Conservation (phyloP, 108 stramenopile species). For the Seminavis robusta region DNA sequence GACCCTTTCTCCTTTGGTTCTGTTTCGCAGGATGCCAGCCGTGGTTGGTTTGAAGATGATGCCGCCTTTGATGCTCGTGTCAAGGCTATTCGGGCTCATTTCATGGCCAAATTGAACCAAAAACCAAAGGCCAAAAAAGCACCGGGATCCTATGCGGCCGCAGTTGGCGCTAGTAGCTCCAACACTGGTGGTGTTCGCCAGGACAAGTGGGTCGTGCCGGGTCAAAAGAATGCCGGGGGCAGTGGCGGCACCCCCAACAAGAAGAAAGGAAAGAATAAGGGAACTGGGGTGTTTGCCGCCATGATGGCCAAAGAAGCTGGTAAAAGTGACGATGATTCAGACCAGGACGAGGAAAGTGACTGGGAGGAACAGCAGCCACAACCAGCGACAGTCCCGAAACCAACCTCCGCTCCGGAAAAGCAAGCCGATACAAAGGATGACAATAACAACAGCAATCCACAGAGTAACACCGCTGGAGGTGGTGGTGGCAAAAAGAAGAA, state of each 20-base stretch:
- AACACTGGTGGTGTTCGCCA: constrained; percentile 13
- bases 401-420: too few relatives aligned
- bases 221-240: constrained; percentile 15
- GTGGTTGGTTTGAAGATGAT: constrained; percentile 85
- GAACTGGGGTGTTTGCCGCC: constrained; percentile 80
- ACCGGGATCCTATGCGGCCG: constrained; percentile 15
- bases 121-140: constrained; percentile 13
- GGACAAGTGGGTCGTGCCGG: constrained; percentile 43
- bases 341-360: not conserved
- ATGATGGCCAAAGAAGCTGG: constrained; percentile 48
- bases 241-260: constrained; percentile 9
- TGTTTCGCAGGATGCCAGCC: constrained; percentile 28
- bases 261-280: constrained; percentile 9
- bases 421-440: too few relatives aligned
- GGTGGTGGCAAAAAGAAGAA: not conserved
- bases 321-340: not conserved
- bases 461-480: too few relatives aligned
- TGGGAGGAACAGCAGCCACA: not conserved
- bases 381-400: too few relatives aligned
- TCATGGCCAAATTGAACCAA: constrained; percentile 14
- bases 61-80: constrained; percentile 61
- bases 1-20: too few relatives aligned
- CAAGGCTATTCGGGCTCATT: constrained; percentile 27
- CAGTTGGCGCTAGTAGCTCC: constrained; percentile 27
- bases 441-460: too few relatives aligned